phyloP scores from a whole-genome alignment of 208 protist species.

The Acanthamoeba royreba region DNA sequence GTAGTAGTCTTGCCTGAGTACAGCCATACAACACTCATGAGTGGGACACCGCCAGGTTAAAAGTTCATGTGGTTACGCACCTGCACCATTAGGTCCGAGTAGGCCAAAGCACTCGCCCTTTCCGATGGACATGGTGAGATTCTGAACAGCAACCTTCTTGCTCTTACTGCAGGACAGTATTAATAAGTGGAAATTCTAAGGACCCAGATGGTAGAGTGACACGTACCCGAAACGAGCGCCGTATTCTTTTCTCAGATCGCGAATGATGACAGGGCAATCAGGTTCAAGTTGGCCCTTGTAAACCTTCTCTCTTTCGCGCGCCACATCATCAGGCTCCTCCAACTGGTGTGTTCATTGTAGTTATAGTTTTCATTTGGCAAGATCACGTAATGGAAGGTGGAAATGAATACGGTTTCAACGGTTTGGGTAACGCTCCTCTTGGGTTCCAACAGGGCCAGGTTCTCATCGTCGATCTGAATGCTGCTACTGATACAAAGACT shows the following conservation, averaged over 20 bases:
- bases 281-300: not conserved
- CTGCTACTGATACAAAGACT: not conserved
- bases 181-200: not conserved
- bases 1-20: constrained; percentile 69
- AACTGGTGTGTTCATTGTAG: not conserved
- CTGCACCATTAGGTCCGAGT: constrained; percentile 76
- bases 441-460: not conserved
- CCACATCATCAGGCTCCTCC: constrained; percentile 15
- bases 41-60: not conserved
- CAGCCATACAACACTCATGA: not conserved
- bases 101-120: constrained; percentile 69
- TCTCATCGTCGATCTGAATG: not conserved
- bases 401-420: not conserved
- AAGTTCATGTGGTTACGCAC: not conserved
- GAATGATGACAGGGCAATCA: constrained; percentile 15
- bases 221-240: constrained; percentile 1
- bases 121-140: constrained; percentile 48
- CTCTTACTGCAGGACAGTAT: not conserved
- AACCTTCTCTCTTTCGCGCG: not conserved
- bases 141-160: constrained; percentile 45
- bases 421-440: not conserved
- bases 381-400: not conserved
- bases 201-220: not conserved
- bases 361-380: not conserved
- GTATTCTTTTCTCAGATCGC: constrained; percentile 37